A percentile compares a stretch with the other conserved stretches of the same genome.
Evolutionary conservation across 768 basidiomycete species (phyloP).

Genomic region (Leccinellum luteum): DNA sequence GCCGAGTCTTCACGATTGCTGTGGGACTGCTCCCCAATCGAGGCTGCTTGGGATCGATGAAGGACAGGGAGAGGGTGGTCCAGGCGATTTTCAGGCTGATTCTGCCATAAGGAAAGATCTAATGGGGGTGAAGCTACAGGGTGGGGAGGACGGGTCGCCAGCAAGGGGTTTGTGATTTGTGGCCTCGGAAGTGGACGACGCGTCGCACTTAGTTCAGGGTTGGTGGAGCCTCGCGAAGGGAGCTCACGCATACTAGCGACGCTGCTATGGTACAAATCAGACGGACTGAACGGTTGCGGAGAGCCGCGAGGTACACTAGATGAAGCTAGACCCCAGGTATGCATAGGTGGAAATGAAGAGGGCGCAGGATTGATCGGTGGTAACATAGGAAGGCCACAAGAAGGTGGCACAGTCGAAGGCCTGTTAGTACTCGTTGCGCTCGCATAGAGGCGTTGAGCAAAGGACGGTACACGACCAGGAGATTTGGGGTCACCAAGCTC

Average conservation of each 20-base stretch:
- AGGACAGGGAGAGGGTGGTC: not conserved
- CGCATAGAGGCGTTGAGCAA: conserved; percentile 45
- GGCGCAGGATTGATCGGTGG: conserved; percentile 1
- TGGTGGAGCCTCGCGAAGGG: not conserved
- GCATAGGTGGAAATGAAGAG: not conserved
- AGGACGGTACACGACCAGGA: conserved; percentile 24
- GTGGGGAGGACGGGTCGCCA: not conserved
- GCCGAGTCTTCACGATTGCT: not conserved
- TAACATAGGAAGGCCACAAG: conserved; percentile 4
- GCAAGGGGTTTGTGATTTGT: not conserved
- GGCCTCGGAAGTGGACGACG: conserved; percentile 5
- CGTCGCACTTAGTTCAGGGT: not conserved
- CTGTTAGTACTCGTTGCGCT: conserved; percentile 34
- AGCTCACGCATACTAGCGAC: conserved; percentile 6
- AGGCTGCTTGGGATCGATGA: not conserved
- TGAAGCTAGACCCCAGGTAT: not conserved
- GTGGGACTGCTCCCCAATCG: not conserved
- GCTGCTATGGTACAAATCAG: conserved; percentile 20
- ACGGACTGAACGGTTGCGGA: conserved; percentile 3
- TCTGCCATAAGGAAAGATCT: not conserved
- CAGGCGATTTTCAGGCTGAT: not conserved
- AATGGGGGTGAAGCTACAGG: not conserved
- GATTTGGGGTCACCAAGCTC: not conserved
- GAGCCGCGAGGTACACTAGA: not conserved
- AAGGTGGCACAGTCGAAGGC: conserved; percentile 1